Conservation (phyloP, 1,284 basidiomycete species). For the Fomitopsis palustris region DNA sequence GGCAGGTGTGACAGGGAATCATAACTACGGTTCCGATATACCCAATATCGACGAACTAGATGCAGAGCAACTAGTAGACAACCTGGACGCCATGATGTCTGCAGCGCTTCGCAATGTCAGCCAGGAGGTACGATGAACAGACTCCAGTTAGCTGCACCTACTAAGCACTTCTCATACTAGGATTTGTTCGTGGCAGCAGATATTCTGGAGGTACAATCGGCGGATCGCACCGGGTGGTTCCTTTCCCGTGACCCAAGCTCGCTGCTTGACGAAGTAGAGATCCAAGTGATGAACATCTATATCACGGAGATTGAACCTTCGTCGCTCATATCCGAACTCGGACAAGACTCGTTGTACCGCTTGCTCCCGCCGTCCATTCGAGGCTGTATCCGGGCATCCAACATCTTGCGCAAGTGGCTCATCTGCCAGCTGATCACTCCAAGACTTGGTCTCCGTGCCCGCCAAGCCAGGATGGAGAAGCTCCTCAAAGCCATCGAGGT, state of each 20-base stretch:
- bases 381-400: conserved; percentile 70
- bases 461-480: conserved; percentile 71
- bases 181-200: conserved; percentile 74
- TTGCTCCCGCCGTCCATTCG: conserved; percentile 70
- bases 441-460: conserved; percentile 52
- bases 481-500: conserved; percentile 69
- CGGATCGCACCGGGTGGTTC: conserved; percentile 78
- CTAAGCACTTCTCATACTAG: conserved; percentile 24
- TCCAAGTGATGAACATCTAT: conserved; percentile 72
- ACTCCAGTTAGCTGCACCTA: neutral
- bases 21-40: conserved; percentile 49
- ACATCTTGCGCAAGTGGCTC: conserved; percentile 73
- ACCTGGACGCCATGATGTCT: conserved; percentile 68
- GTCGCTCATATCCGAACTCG: conserved; percentile 61
- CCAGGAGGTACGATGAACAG: conserved; percentile 52
- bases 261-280: conserved; percentile 59
- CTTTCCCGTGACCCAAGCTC: conserved; percentile 47
- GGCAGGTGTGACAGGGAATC: conserved; percentile 22
- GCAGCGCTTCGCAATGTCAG: conserved; percentile 72
- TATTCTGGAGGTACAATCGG: conserved; percentile 73
- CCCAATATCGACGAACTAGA: conserved; percentile 66
- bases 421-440: conserved; percentile 63
- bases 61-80: conserved; percentile 68
- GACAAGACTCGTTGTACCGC: conserved; percentile 66
- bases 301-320: conserved; percentile 70